Evolutionary conservation across 2,329 filamentous ascomycete genomes (phyloP), one percentile per base, ranked within the genome.

Genomic region (Botrytis pseudocinerea): DNA sequence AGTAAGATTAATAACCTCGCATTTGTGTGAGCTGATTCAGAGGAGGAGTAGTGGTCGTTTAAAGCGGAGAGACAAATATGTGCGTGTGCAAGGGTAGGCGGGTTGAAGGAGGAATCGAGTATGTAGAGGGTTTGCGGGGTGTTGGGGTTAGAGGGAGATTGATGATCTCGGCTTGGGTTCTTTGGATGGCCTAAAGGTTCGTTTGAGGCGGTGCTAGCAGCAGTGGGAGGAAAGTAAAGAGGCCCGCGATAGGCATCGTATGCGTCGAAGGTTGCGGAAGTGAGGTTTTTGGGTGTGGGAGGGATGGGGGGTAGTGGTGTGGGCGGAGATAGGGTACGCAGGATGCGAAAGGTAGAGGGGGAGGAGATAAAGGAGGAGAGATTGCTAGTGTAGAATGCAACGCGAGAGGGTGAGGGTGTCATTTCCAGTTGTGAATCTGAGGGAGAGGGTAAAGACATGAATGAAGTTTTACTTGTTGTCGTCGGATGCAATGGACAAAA

Each of bases 31-130:
- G 22, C n/a, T 42, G 81, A 79, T 2, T 70, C 74, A n/a, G 74
- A 73, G n/a, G 66, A 70, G n/a, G 72, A 44, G 25, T 38, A 68
- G 62, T 65, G 61, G 18, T 54, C 42, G 32, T 72, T 54, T 35
- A 81, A 76, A 6, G 88, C 88, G 2, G 86, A 85, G 0, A 83
- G 80, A 0, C 85, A 87, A 84, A 92, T 90, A 73, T 82, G 83
- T 61, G 85, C 82, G 79, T 92, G 90, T 3, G 89, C 90, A 12
- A 83, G 82, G 0, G 90, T 91, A 0, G 90, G 90, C 40, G 90
- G 90, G 79, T 92, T 92, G 83, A 91, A 92, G 74, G 88, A 91
- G 69, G 90, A 90, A 81, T 92, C 90, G 64, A 92, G 85, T 72
- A 92, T 83, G 70, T 91, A 82, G 73, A 92, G 83, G 28, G 79